Percentiles rank a stretch among this genome's conserved stretches.
These are phyloP conservation scores for Dipteronia sinensis DNA, from an alignment of 345 rosid genomes.

Conservation along the genomic window DNA sequence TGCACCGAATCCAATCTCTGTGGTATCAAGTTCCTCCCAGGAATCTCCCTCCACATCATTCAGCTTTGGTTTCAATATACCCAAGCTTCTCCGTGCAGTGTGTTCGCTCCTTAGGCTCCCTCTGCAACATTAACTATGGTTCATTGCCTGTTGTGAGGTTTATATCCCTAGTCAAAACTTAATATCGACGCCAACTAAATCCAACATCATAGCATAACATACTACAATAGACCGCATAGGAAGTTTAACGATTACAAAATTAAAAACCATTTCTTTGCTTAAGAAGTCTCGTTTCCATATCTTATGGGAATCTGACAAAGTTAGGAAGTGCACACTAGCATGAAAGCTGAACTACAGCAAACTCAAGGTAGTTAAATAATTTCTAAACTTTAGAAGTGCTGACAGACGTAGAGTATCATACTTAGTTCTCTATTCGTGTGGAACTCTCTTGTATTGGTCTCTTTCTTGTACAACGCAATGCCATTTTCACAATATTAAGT, in stretches of 20 bases:
- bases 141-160: conserved; percentile 61
- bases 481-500: not conserved
- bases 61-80: conserved; percentile 74
- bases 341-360: not conserved
- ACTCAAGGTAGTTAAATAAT: too few species aligned
- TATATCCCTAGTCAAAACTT: conserved; percentile 50
- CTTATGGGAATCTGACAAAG: not conserved
- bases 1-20: conserved; percentile 74
- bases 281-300: not conserved
- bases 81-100: conserved; percentile 68
- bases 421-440: too few species aligned
- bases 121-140: conserved; percentile 79
- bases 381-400: not conserved
- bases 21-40: conserved; percentile 86
- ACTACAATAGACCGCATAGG: not conserved
- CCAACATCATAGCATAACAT: not conserved
- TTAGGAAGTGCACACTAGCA: not conserved
- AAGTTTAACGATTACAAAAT: not conserved
- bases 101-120: conserved; percentile 74
- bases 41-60: conserved; percentile 68
- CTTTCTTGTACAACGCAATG: too few species aligned
- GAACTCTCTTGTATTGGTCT: not conserved
- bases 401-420: too few species aligned
- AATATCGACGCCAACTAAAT: conserved; percentile 22
- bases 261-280: not conserved